Evolutionary conservation across 179 eudicot species (phyloP), one percentile per base, ranked within the genome.

Genomic region (Beta corolliflora): DNA sequence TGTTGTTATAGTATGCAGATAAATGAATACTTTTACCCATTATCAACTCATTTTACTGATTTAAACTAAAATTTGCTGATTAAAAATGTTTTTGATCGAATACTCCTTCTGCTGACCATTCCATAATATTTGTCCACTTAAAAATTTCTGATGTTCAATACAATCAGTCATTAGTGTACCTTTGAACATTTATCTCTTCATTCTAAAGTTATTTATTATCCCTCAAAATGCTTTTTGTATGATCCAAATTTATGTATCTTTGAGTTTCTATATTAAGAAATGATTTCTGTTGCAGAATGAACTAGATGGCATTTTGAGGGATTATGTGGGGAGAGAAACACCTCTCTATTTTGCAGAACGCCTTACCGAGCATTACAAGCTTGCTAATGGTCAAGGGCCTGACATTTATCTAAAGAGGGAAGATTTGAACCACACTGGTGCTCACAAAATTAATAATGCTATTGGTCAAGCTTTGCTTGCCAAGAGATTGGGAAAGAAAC

Each of bases 271-370:
- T 78, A 72, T 75, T 7, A 23, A 19, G 5, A 21, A 12, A 5
- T 25, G 53, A 0, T 15, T 67, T 77, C 29, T n/a, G 23, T 76
- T 76, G 71, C 89, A 95, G 99, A 84, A 83, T 67, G 99, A 95
- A 80, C 89, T 95, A 48, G 90, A 84, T 55, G 95, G 92, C 19
- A 89, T 94, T 59, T 78, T 95, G 82, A 92, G 66, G 82, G 99
- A 95, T 83, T 95, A 95, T 85, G 98, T 94, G 58, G 99, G 99
- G 56, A 94, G 99, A 79, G 98, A 95, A 81, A 91, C 80, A 75
- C 99, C 99, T 68, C 94, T 95, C 19, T 95, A 95, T 80, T 94
- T 94, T 85, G 98, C 98, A 21, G 96, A 95, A 79, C 84, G 99
- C 50, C 98, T 95, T 73, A 92, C 97, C 14, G 93, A 90, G 89